Percentiles rank a stretch among this genome's conserved stretches.
phyloP scores from a whole-genome alignment of 352 stramenopile genomes.

The Phytophthora parvispora region DNA sequence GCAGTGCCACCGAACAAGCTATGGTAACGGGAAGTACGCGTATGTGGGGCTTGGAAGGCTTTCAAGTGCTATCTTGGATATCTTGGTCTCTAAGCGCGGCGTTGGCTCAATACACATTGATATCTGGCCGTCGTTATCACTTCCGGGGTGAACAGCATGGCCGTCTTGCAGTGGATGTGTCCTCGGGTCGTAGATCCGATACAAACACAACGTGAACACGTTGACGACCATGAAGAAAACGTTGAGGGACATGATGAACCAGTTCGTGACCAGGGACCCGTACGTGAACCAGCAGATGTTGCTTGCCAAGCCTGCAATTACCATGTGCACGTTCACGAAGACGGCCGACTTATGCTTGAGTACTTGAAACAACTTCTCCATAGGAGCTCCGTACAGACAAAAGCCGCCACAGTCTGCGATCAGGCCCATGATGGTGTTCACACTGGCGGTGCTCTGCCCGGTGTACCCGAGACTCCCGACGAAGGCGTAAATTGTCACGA shows the following conservation, averaged over 20 bases:
- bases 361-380: conserved; percentile 55
- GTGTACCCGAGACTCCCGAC: conserved; percentile 45
- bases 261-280: conserved; percentile 40
- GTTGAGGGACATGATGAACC: conserved; percentile 47
- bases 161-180: conserved; percentile 32
- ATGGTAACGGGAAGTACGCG: too few species aligned
- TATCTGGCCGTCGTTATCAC: conserved; percentile 18
- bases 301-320: conserved; percentile 49
- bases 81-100: conserved; percentile 15
- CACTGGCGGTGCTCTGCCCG: conserved; percentile 29
- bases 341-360: conserved; percentile 50
- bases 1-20: too few species aligned
- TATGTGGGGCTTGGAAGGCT: conserved; percentile 26
- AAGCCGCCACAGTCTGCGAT: conserved; percentile 43
- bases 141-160: too few species aligned
- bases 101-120: conserved; percentile 24
- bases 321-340: conserved; percentile 67
- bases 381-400: conserved; percentile 51
- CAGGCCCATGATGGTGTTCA: conserved; percentile 38
- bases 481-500: conserved; percentile 52
- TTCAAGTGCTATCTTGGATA: conserved; percentile 23
- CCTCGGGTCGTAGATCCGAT: conserved; percentile 39
- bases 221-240: conserved; percentile 40
- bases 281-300: conserved; percentile 52
- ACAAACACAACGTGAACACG: conserved; percentile 41